phyloP scores from a whole-genome alignment of 208 protist species.

The Trypanosoma caninum region DNA sequence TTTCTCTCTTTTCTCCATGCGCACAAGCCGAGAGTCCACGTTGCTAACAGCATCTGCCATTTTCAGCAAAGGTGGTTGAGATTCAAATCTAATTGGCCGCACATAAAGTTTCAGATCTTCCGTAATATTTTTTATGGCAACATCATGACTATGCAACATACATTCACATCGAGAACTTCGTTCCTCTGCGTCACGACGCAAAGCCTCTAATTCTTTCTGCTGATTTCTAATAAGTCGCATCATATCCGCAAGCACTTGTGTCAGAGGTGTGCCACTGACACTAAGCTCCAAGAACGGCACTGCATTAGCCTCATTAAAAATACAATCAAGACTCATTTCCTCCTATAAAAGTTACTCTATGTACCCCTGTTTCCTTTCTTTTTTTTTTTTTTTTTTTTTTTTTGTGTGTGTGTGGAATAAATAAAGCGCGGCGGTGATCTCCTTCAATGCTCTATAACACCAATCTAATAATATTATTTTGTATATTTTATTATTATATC shows the following conservation, averaged over 20 bases:
- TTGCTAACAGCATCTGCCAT: conserved; percentile 23
- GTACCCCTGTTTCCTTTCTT: no score
- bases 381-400: no score
- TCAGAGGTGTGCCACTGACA: conserved; percentile 10
- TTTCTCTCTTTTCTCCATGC: conserved; percentile 8
- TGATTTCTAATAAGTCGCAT: conserved; percentile 15
- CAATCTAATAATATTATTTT: no score
- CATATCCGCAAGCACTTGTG: conserved; percentile 12
- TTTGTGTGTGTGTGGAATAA: no score
- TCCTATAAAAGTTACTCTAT: background rate
- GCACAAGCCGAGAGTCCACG: conserved; percentile 17
- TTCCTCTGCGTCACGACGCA: conserved; percentile 7
- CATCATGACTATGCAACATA: conserved; percentile 4
- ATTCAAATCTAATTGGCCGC: conserved; percentile 13
- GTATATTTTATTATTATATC: no score
- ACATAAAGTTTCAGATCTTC: conserved; percentile 14
- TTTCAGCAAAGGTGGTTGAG: conserved; percentile 9
- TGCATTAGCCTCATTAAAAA: conserved; percentile 2
- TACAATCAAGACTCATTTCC: conserved; percentile 14
- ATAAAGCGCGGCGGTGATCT: no score
- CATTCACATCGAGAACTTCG: background rate
- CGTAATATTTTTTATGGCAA: background rate
- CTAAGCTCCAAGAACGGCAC: conserved; percentile 6
- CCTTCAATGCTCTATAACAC: no score
- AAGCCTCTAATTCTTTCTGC: conserved; percentile 6